Conservation (phyloP, 2,329 filamentous ascomycete genomes). For the Chrysoporthe cubensis region DNA sequence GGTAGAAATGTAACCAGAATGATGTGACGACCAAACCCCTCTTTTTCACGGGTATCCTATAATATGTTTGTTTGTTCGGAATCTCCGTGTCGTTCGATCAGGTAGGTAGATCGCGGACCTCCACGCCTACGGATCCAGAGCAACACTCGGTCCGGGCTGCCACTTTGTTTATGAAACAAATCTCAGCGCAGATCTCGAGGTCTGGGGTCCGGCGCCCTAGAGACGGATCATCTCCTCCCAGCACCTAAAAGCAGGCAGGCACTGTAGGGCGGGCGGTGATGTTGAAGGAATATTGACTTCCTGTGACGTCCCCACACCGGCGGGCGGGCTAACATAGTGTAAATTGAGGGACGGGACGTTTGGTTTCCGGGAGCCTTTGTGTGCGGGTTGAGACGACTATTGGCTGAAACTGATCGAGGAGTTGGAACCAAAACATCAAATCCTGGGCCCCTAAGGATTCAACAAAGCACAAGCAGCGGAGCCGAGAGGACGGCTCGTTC, state of each 20-base stretch:
- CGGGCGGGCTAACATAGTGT: constrained; percentile 3
- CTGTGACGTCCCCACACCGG: too few species aligned
- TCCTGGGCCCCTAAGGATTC: background rate
- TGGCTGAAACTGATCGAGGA: constrained; percentile 1
- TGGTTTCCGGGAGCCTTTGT: constrained; percentile 10
- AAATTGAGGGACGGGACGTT: constrained; percentile 12
- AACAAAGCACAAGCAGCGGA: background rate
- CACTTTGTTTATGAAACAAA: constrained; percentile 16
- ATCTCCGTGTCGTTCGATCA: background rate
- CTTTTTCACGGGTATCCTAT: background rate
- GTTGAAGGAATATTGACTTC: background rate
- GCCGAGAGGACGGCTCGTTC: background rate
- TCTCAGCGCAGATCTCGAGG: background rate
- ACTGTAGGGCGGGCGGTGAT: background rate
- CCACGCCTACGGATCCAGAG: background rate
- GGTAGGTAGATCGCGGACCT: background rate
- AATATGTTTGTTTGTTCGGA: background rate
- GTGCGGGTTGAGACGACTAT: constrained; percentile 9
- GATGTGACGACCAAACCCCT: background rate
- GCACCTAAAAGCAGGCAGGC: background rate
- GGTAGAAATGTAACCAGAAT: background rate
- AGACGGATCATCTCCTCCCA: background rate
- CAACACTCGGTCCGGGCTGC: background rate
- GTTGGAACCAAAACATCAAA: background rate
- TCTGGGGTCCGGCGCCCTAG: background rate